Conservation (phyloP, 768 basidiomycete species). For the Pholiota conissans region DNA sequence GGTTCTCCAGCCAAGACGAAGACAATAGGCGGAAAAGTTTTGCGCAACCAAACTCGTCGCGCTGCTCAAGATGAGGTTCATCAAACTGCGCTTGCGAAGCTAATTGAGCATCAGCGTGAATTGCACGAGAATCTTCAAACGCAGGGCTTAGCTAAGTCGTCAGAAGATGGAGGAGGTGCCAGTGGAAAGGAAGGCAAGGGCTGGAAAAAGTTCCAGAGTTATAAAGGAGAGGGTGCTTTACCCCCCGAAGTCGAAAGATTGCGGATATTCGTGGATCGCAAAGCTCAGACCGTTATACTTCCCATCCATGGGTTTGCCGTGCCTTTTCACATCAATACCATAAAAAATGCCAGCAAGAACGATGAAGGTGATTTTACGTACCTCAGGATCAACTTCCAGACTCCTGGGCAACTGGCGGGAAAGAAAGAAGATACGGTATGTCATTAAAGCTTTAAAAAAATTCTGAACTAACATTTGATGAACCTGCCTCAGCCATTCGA, state of each 20-base stretch:
- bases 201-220: conserved; percentile 96
- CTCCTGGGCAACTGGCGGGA: conserved; percentile 94
- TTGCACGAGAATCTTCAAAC: conserved; percentile 75
- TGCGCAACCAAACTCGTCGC: conserved; percentile 88
- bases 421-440: conserved; percentile 97
- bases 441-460: conserved; percentile 3
- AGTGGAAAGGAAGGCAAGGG: conserved; percentile 87
- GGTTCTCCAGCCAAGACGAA: conserved; percentile 73
- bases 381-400: conserved; percentile 97
- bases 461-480: not conserved
- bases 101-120: conserved; percentile 86
- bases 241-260: conserved; percentile 82
- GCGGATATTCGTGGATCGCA: conserved; percentile 87
- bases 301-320: conserved; percentile 96
- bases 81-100: conserved; percentile 71
- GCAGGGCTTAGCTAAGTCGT: conserved; percentile 81
- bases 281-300: conserved; percentile 84
- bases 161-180: conserved; percentile 74
- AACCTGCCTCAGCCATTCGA: conserved; percentile 96
- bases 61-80: conserved; percentile 85
- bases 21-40: conserved; percentile 79
- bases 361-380: conserved; percentile 96
- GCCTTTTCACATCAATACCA: conserved; percentile 97
- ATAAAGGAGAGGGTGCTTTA: conserved; percentile 90
- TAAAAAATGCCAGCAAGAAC: conserved; percentile 96